phyloP scores from a whole-genome alignment of 805 yeast species.

The Cyberlindnera mycetangii region DNA sequence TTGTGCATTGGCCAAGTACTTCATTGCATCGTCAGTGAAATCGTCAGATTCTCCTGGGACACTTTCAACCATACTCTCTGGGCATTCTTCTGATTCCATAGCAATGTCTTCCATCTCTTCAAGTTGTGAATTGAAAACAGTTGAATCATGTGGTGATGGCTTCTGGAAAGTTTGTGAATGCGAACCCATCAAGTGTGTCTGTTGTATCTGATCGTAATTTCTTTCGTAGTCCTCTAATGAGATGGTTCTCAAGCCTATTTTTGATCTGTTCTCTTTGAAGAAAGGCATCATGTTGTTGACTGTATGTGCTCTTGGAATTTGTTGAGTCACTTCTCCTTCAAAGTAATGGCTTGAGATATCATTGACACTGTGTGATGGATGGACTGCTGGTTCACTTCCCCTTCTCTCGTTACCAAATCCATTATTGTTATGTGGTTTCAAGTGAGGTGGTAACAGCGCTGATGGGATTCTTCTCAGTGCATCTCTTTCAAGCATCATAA shows the following conservation, averaged over 20 bases:
- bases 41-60: constrained; percentile 6
- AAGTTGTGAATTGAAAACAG: constrained; percentile 4
- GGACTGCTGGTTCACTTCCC: not conserved
- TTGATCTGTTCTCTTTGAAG: constrained; percentile 3
- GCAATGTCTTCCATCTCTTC: constrained; percentile 4
- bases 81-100: not conserved
- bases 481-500: constrained; percentile 23
- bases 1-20: constrained; percentile 19
- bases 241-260: constrained; percentile 20
- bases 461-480: constrained; percentile 28
- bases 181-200: not conserved
- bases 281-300: constrained; percentile 17
- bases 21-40: constrained; percentile 27
- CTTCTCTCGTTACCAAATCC: constrained; percentile 1
- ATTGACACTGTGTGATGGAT: constrained; percentile 6
- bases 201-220: constrained; percentile 13
- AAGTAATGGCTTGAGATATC: constrained; percentile 12
- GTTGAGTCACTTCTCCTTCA: constrained; percentile 16
- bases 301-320: constrained; percentile 25
- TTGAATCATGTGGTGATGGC: not conserved
- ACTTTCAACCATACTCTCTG: not conserved
- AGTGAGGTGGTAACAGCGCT: constrained; percentile 28
- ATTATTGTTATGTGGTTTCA: constrained; percentile 20
- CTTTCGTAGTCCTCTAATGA: constrained; percentile 24
- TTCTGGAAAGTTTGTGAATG: not conserved